phyloP scores from a whole-genome alignment of 2,329 filamentous ascomycete genomes.

The Hymenoscyphus linearis region DNA sequence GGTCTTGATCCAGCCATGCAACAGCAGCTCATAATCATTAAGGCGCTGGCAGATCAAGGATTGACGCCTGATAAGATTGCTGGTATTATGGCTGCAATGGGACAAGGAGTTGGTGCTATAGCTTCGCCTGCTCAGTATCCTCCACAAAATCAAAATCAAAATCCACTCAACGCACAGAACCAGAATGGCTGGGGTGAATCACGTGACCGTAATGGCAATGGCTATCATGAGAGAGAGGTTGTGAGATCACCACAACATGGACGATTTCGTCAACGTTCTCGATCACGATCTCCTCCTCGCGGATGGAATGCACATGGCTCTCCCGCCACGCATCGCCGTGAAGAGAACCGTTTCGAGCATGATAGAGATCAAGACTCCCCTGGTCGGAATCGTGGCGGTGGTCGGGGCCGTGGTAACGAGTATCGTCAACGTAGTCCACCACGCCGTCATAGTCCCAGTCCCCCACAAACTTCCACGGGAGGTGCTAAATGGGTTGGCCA shows the following conservation, averaged over 20 bases:
- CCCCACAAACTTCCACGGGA: slow-evolving; percentile 40
- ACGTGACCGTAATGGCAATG: slow-evolving; percentile 46
- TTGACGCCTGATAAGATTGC: slow-evolving; percentile 69
- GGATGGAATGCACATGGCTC: slow-evolving; percentile 62
- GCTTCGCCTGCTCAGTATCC: slow-evolving; percentile 23
- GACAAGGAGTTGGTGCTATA: slow-evolving; percentile 31
- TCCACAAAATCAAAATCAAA: slow-evolving; percentile 24
- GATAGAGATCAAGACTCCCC: slow-evolving; percentile 66
- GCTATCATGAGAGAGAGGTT: slow-evolving; percentile 44
- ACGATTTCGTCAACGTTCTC: slow-evolving; percentile 55
- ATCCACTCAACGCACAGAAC: slow-evolving; percentile 33
- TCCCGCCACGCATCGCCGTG: slow-evolving; percentile 37
- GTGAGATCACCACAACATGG: slow-evolving; percentile 55
- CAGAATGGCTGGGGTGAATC: slow-evolving; percentile 43
- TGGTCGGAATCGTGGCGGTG: slow-evolving; percentile 53
- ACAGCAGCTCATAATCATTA: slow-evolving; percentile 69
- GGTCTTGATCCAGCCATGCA: slow-evolving; percentile 51
- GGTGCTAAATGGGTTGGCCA: slow-evolving; percentile 72
- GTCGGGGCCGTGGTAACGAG: slow-evolving; percentile 49
- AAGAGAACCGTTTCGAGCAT: slow-evolving; percentile 61
- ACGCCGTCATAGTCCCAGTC: slow-evolving; percentile 60
- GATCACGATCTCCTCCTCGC: slow-evolving; percentile 74
- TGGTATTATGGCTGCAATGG: slow-evolving; percentile 40
- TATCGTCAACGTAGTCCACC: slow-evolving; percentile 88
- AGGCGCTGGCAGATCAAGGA: slow-evolving; percentile 69